Evolutionary conservation across 2,329 filamentous ascomycete species (phyloP).

Genomic region (Pseudogymnoascus verrucosus): DNA sequence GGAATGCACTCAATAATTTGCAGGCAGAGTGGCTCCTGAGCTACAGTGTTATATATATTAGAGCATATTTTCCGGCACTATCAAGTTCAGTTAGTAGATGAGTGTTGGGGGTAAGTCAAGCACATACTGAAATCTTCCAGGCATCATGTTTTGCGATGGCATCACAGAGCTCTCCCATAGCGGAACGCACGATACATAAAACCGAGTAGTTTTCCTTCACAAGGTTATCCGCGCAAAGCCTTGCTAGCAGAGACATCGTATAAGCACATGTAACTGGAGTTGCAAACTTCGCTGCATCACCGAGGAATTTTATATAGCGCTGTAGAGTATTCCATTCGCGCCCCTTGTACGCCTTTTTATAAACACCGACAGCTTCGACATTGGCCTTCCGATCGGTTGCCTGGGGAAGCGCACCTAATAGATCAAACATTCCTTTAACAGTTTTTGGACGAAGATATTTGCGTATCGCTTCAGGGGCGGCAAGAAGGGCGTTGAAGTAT

Average conservation of each 20-base stretch:
- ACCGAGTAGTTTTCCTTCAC: constrained; percentile 38
- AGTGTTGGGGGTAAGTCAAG: neutral
- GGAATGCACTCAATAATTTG: constrained; percentile 54
- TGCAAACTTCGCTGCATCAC: constrained; percentile 22
- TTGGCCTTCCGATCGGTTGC: neutral
- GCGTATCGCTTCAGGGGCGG: neutral
- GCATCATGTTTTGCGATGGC: constrained; percentile 31
- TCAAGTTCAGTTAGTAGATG: constrained; percentile 12
- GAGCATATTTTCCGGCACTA: constrained; percentile 43
- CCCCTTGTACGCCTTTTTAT: neutral
- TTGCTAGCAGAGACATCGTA: constrained; percentile 41
- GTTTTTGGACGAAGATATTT: neutral
- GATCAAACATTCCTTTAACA: constrained; percentile 13
- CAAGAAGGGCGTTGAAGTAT: neutral
- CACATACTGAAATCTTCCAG: constrained; percentile 27
- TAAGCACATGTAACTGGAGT: constrained; percentile 23
- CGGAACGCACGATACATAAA: constrained; percentile 32
- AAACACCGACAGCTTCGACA: neutral
- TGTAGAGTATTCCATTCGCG: constrained; percentile 23
- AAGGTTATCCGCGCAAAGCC: constrained; percentile 47
- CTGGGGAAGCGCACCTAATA: constrained; percentile 10
- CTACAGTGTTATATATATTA: constrained; percentile 40
- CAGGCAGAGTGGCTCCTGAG: constrained; percentile 43
- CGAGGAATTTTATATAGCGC: constrained; percentile 20
- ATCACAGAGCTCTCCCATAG: constrained; percentile 37